These are phyloP conservation scores for Cynanchum wilfordii DNA, from an alignment of 257 asterid genomes.

Conservation along the genomic window DNA sequence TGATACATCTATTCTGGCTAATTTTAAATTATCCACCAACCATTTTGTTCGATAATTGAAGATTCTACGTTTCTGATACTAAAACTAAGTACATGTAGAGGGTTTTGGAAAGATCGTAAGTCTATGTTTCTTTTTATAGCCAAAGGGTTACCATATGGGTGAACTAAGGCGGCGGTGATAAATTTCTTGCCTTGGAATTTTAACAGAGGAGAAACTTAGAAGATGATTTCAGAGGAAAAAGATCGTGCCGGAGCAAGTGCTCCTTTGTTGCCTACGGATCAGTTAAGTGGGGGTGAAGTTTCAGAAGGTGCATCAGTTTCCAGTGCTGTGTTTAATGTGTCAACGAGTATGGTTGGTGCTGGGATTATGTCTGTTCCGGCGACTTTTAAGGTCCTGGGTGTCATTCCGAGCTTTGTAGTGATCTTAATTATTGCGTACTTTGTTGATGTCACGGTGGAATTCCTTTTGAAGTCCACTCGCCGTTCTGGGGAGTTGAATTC, in stretches of 20 bases:
- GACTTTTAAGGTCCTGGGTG: constrained; percentile 79
- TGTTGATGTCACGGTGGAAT: constrained; percentile 93
- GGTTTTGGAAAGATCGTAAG: neutral
- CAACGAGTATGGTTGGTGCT: constrained; percentile 93
- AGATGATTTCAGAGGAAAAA: constrained; percentile 33
- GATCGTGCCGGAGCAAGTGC: constrained; percentile 31
- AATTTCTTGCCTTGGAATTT: neutral
- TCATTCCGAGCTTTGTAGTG: constrained; percentile 68
- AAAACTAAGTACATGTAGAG: neutral
- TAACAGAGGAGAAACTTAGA: neutral
- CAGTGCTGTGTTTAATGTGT: constrained; percentile 81
- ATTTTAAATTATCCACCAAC: neutral
- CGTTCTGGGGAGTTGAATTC: constrained; percentile 58
- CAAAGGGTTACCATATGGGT: neutral
- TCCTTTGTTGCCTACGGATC: constrained; percentile 49
- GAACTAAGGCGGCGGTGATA: neutral
- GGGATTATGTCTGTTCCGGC: constrained; percentile 98
- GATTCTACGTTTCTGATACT: neutral
- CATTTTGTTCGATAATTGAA: neutral
- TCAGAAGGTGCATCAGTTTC: constrained; percentile 56
- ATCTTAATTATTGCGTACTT: constrained; percentile 63
- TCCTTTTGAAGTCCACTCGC: constrained; percentile 57
- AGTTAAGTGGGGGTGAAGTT: constrained; percentile 14
- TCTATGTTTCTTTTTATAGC: neutral
- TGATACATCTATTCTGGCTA: neutral